Base-by-base conservation (phyloP, 495 filamentous ascomycete genomes). In the Trichodelitschia bisporula region DNA sequence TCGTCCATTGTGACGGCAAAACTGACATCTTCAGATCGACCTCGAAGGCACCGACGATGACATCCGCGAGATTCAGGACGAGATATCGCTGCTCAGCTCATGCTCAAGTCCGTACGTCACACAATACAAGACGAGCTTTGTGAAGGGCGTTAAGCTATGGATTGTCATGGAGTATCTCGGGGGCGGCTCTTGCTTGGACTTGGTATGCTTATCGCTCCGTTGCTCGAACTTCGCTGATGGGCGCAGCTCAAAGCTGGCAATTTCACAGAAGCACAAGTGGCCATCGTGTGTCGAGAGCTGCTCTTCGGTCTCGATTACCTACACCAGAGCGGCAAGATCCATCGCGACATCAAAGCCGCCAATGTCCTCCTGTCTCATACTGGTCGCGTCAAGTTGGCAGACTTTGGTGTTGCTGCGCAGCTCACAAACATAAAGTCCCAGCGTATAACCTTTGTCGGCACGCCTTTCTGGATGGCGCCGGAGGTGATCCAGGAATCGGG, bases 391-490 rank as follows among this genome's bases (percentile, higher is more conserved):
- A 95, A 95, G 59, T 57, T 99, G 35, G 86, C 89, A 13, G 86
- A 99, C 54, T 99, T 99, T 45, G 86, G 86, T 28, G 86, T 99
- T 18, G 86, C 86, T 5, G 86, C 84, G 10, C 86, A 99, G 46
- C 61, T 99, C 33, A 83, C 79, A 35, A 89, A 91, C 50, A 91
- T 92, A 48, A 95, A 93, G 54, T 92, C 86, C 4, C 80, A 92
- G 55, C 74, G 86, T 15, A 90, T 92, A 42, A 97, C 86, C 0
- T 95, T 97, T 43, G 86, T 97, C n/a, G 86, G 86, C 4, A 97
- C 86, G 3, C 86, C 86, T 0, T 97, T 90, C 55, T 97, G 86
- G 86, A 97, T 97, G 86, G 86, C 86, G 3, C 86, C 86, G 4
- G 86, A 97, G 47, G 86, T 97, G 12, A 97, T 97, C 40, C 75